phyloP scores from a whole-genome alignment of 257 asterid species.

The Nicotiana undulata region DNA sequence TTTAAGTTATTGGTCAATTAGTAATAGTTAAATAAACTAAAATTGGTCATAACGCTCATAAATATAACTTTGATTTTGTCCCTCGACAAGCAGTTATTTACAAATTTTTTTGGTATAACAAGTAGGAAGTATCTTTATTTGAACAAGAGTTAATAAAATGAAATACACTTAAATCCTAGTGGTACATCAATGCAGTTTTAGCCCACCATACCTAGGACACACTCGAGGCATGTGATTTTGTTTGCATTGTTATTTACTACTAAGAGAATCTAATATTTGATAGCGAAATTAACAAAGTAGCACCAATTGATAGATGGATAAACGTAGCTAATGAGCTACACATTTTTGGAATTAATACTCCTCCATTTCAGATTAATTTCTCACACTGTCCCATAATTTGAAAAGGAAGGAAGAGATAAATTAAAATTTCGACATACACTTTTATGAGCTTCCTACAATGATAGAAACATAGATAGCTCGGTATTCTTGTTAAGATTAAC shows the following conservation, averaged over 20 bases:
- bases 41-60: too few relatives aligned
- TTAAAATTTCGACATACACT: not conserved
- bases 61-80: too few relatives aligned
- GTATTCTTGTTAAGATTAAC: not conserved
- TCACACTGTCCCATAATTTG: not conserved
- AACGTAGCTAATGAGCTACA: too few relatives aligned
- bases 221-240: not conserved
- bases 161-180: too few relatives aligned
- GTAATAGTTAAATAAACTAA: too few relatives aligned
- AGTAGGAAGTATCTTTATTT: too few relatives aligned
- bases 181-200: not conserved
- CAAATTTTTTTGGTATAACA: too few relatives aligned
- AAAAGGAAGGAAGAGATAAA: not conserved
- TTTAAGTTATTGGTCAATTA: too few relatives aligned
- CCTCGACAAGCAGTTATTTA: too few relatives aligned
- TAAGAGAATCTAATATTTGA: not conserved
- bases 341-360: too few relatives aligned
- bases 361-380: too few relatives aligned
- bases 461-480: not conserved
- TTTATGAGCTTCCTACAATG: not conserved
- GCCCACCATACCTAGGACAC: not conserved
- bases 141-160: too few relatives aligned
- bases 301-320: not conserved
- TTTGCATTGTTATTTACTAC: not conserved
- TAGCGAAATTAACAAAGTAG: not conserved